A percentile compares a stretch with the other conserved stretches of the same genome.
Conservation (phyloP, 1,284 basidiomycete species). For the Gymnopus androsaceus region DNA sequence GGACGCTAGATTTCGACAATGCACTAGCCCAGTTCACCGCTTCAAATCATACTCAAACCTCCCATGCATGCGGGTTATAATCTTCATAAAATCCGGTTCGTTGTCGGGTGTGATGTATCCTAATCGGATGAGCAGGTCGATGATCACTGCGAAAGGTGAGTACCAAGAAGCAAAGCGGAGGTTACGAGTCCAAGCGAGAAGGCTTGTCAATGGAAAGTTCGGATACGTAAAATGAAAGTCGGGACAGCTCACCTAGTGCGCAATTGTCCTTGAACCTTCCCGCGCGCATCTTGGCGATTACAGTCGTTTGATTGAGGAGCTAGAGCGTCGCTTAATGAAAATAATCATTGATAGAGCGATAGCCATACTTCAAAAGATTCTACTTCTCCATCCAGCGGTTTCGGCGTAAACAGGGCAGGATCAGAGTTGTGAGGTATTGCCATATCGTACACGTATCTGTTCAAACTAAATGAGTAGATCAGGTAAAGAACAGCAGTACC, state of each 20-base stretch:
- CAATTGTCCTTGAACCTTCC: constrained; percentile 88
- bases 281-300: constrained; percentile 57
- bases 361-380: constrained; percentile 78
- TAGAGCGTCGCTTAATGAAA: too few species aligned
- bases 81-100: constrained; percentile 74
- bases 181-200: too few species aligned
- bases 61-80: constrained; percentile 72
- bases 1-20: not conserved
- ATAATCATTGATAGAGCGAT: not conserved
- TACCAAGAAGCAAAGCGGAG: too few species aligned
- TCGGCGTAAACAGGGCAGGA: constrained; percentile 56
- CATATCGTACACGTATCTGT: constrained; percentile 82
- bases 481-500: constrained; percentile 27
- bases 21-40: constrained; percentile 40
- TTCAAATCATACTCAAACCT: constrained; percentile 61
- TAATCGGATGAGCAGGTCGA: constrained; percentile 83
- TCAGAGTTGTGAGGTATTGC: constrained; percentile 58
- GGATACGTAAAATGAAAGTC: too few species aligned
- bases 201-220: too few species aligned
- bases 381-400: constrained; percentile 89
- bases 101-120: constrained; percentile 80
- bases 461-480: not conserved
- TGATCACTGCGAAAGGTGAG: constrained; percentile 52
- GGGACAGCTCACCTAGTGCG: constrained; percentile 67
- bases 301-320: constrained; percentile 59